phyloP scores from a whole-genome alignment of 2,329 filamentous ascomycete genomes.

The Fusarium poae region DNA sequence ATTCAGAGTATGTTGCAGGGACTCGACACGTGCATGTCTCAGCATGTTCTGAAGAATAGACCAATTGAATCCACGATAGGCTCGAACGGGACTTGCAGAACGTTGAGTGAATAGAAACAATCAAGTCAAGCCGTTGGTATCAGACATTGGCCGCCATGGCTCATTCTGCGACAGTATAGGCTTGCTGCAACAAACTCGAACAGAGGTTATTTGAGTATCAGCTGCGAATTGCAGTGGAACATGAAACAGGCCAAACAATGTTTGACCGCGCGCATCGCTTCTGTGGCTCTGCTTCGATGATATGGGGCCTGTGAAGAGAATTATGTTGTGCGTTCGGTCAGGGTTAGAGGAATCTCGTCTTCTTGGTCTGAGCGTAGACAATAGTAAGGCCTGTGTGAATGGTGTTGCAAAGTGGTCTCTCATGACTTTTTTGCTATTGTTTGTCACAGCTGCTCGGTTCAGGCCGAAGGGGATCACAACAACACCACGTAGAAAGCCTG shows the following conservation, averaged over 20 bases:
- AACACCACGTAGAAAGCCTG: constrained; percentile 21
- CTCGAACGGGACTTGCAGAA: constrained; percentile 13
- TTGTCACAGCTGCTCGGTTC: constrained; percentile 36
- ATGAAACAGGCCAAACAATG: constrained; percentile 16
- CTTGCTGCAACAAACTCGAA: not conserved
- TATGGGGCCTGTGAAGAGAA: constrained; percentile 1
- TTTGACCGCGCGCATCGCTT: constrained; percentile 6
- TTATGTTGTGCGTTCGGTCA: constrained; percentile 8
- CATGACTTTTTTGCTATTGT: constrained; percentile 21
- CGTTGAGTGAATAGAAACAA: not conserved
- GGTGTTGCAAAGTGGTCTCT: constrained; percentile 34
- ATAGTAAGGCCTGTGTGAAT: constrained; percentile 17
- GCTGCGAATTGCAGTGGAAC: not conserved
- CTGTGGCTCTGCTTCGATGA: constrained; percentile 9
- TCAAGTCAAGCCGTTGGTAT: not conserved
- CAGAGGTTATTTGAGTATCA: constrained; percentile 1
- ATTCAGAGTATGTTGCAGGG: constrained; percentile 27
- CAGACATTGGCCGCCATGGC: not conserved
- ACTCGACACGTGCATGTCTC: constrained; percentile 40
- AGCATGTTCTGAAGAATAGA: constrained; percentile 1
- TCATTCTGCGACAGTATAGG: not conserved
- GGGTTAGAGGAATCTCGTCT: constrained; percentile 7
- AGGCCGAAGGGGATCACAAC: constrained; percentile 32
- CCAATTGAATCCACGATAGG: constrained; percentile 3
- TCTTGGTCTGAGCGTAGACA: constrained; percentile 1